A percentile compares a stretch with the other conserved stretches of the same genome.
These are phyloP conservation scores for Oxytropis ochrocephala DNA, from an alignment of 306 rosid species.

Conservation along the genomic window DNA sequence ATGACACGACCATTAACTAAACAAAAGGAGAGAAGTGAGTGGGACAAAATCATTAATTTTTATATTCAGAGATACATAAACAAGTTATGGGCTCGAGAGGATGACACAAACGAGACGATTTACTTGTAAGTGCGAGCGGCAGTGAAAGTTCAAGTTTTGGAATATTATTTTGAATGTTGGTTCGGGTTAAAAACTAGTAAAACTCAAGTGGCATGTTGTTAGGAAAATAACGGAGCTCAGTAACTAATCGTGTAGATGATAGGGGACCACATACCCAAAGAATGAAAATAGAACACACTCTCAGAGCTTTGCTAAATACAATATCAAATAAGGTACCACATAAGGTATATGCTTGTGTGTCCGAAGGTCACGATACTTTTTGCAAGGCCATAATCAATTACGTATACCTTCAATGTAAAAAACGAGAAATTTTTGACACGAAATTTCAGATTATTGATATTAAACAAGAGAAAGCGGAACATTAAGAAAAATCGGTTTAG, in stretches of 20 bases:
- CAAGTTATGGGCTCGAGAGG: not conserved
- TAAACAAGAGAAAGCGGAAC: not conserved
- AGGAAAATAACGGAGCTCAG: too few relatives aligned
- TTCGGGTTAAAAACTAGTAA: conserved; percentile 16
- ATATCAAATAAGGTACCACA: conserved; percentile 50
- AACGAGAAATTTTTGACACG: conserved; percentile 1
- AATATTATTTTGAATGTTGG: not conserved
- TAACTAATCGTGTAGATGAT: too few relatives aligned
- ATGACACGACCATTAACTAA: not conserved
- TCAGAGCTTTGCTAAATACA: not conserved
- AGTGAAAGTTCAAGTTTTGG: conserved; percentile 1
- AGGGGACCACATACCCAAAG: not conserved
- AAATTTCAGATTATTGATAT: not conserved
- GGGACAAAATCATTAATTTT: not conserved
- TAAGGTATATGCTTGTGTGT: conserved; percentile 98
- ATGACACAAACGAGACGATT: not conserved
- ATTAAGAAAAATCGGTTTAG: conserved; percentile 4
- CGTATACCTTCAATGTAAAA: conserved; percentile 58
- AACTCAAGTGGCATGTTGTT: not conserved
- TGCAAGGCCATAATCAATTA: conserved; percentile 97
- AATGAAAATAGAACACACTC: conserved; percentile 16
- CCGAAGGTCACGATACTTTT: conserved; percentile 94
- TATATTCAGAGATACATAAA: not conserved
- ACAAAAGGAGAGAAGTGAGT: not conserved
- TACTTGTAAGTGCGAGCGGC: not conserved